phyloP scores from a whole-genome alignment of 1,284 basidiomycete genomes.

The Tremellales sp. region DNA sequence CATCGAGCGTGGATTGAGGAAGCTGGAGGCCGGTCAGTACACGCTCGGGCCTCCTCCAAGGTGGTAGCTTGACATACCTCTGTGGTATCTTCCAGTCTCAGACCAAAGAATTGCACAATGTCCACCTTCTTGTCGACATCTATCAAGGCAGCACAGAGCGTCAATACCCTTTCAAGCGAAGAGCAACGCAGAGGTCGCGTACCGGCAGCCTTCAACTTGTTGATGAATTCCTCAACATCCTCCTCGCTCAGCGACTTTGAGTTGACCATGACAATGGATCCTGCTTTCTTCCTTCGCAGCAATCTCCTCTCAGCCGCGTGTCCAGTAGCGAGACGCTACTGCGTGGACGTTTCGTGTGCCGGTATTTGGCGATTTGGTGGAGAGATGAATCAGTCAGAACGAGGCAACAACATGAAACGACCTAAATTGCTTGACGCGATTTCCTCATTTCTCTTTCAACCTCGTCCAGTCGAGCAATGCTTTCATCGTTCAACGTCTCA shows the following conservation, averaged over 20 bases:
- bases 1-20: slow-evolving; percentile 35
- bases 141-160: slow-evolving; percentile 6
- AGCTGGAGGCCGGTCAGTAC: slow-evolving; percentile 19
- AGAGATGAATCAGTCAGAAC: too few relatives aligned
- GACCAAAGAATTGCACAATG: slow-evolving; percentile 41
- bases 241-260: slow-evolving; percentile 23
- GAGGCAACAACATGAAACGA: too few relatives aligned
- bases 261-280: not conserved
- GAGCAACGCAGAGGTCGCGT: slow-evolving; percentile 2
- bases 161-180: not conserved
- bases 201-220: slow-evolving; percentile 37
- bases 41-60: too few relatives aligned
- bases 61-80: slow-evolving; percentile 18
- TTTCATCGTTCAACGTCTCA: too few relatives aligned
- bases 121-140: slow-evolving; percentile 46
- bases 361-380: too few relatives aligned
- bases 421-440: too few relatives aligned
- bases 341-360: too few relatives aligned
- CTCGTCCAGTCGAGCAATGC: not conserved
- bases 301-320: too few relatives aligned
- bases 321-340: too few relatives aligned
- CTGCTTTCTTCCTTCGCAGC: too few relatives aligned
- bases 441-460: too few relatives aligned
- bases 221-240: slow-evolving; percentile 35
- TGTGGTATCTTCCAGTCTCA: slow-evolving; percentile 35